These are phyloP conservation scores for Coniella lustricola DNA, from an alignment of 2,329 filamentous ascomycete genomes.

Conservation along the genomic window DNA sequence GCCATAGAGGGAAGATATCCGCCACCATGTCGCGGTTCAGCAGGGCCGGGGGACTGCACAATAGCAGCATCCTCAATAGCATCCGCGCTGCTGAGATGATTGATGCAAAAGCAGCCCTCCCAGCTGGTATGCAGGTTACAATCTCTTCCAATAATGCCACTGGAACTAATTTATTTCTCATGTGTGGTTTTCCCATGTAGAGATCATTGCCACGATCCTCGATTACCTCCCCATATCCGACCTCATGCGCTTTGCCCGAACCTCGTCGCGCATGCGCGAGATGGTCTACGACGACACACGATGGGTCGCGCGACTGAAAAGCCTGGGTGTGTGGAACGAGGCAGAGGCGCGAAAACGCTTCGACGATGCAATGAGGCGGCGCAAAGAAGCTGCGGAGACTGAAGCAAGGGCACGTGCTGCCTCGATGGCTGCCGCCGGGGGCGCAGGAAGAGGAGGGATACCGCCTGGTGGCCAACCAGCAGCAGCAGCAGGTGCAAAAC, in stretches of 20 bases:
- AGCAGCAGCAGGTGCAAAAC: slow-evolving; percentile 15
- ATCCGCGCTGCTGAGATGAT: slow-evolving; percentile 77
- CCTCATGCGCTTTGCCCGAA: slow-evolving; percentile 75
- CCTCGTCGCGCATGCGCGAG: slow-evolving; percentile 81
- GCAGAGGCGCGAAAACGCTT: slow-evolving; percentile 72
- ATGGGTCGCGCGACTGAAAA: slow-evolving; percentile 81
- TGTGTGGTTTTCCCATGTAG: too few species aligned
- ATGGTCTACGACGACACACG: slow-evolving; percentile 98
- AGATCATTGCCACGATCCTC: slow-evolving; percentile 81
- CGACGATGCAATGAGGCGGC: slow-evolving; percentile 60
- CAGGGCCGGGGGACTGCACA: slow-evolving; percentile 29
- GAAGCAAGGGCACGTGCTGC: slow-evolving; percentile 41
- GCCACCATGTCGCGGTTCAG: slow-evolving; percentile 37
- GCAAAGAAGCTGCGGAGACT: slow-evolving; percentile 47
- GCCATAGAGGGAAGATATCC: not conserved
- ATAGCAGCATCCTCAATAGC: slow-evolving; percentile 61
- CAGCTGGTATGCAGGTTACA: slow-evolving; percentile 64
- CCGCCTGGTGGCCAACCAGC: slow-evolving; percentile 1
- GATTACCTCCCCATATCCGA: slow-evolving; percentile 83
- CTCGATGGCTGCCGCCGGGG: slow-evolving; percentile 18
- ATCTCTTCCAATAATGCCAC: too few species aligned
- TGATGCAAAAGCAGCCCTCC: slow-evolving; percentile 68
- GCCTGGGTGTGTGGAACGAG: slow-evolving; percentile 91
- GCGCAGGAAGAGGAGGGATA: slow-evolving; percentile 4
- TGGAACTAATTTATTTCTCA: too few species aligned